Conservation (phyloP, 1,284 basidiomycete species). For the Polyporus tsugae region DNA sequence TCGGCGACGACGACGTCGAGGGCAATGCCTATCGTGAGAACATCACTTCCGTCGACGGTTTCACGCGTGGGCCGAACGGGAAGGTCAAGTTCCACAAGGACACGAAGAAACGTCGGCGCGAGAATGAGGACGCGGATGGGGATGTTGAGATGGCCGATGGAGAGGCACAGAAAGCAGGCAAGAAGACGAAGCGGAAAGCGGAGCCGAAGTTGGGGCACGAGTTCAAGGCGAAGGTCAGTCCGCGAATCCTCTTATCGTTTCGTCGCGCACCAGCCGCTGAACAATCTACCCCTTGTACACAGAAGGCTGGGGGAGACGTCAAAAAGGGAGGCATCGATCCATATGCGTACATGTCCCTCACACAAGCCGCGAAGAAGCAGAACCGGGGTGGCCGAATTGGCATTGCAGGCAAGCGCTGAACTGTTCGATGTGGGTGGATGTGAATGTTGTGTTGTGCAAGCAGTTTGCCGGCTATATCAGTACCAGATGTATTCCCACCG, state of each 20-base stretch:
- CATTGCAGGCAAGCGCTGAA: slow-evolving; percentile 45
- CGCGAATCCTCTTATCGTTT: slow-evolving; percentile 12
- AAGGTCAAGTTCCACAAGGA: slow-evolving; percentile 97
- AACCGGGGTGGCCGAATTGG: slow-evolving; percentile 40
- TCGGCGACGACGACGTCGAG: slow-evolving; percentile 61
- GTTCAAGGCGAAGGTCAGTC: slow-evolving; percentile 84
- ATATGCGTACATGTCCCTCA: slow-evolving; percentile 89
- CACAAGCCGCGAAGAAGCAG: slow-evolving; percentile 81
- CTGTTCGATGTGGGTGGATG: background rate
- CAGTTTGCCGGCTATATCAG: slow-evolving; percentile 2
- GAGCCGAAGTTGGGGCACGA: slow-evolving; percentile 81
- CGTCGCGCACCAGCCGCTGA: background rate
- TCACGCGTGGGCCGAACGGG: slow-evolving; percentile 85
- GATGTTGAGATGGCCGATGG: slow-evolving; percentile 80
- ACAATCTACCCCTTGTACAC: slow-evolving; percentile 21
- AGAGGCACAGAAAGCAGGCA: slow-evolving; percentile 46
- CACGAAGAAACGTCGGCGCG: slow-evolving; percentile 86
- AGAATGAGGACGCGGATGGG: slow-evolving; percentile 62
- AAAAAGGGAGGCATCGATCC: slow-evolving; percentile 90
- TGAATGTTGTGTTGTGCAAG: background rate
- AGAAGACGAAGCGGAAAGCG: slow-evolving; percentile 66
- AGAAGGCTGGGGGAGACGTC: slow-evolving; percentile 94
- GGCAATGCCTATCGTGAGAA: slow-evolving; percentile 89
- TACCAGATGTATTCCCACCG: slow-evolving; percentile 10
- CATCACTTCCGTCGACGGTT: slow-evolving; percentile 87